These are phyloP conservation scores for Cutaneotrichosporon daszewskae DNA, from an alignment of 1,284 basidiomycete genomes.

Conservation along the genomic window DNA sequence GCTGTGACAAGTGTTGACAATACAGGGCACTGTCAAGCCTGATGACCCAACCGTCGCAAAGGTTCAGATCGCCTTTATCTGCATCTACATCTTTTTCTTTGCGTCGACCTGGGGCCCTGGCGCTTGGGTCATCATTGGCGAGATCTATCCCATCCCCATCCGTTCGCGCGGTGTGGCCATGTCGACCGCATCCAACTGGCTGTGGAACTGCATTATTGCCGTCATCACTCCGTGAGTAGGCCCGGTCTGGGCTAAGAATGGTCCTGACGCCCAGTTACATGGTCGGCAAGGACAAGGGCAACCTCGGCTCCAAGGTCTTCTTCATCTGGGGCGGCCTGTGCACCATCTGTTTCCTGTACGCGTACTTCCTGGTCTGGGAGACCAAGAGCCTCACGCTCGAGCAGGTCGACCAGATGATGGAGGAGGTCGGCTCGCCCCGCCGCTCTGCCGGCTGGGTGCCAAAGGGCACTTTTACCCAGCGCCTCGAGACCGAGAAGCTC, in stretches of 20 bases:
- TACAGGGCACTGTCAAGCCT: constrained; percentile 45
- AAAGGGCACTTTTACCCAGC: constrained; percentile 33
- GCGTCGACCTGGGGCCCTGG: constrained; percentile 77
- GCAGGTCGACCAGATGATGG: constrained; percentile 46
- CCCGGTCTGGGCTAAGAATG: not conserved
- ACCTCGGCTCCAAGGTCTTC: constrained; percentile 75
- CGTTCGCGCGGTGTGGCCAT: constrained; percentile 75
- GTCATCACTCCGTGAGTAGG: constrained; percentile 59
- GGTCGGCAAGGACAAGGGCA: constrained; percentile 52
- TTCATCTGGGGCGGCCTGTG: constrained; percentile 73
- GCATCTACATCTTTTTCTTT: constrained; percentile 71
- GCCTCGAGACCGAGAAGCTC: constrained; percentile 1
- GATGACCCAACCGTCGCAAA: constrained; percentile 2
- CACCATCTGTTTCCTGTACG: constrained; percentile 63
- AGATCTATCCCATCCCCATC: constrained; percentile 75
- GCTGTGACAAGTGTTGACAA: too few species aligned
- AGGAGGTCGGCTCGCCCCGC: constrained; percentile 36
- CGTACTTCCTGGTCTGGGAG: constrained; percentile 63
- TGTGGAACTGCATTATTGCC: constrained; percentile 61
- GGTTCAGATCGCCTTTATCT: constrained; percentile 42
- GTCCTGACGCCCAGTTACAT: too few species aligned
- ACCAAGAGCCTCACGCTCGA: constrained; percentile 44
- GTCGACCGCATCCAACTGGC: constrained; percentile 67
- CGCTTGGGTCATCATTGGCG: constrained; percentile 56
- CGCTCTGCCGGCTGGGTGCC: constrained; percentile 40